A percentile compares a stretch with the other conserved stretches of the same genome.
phyloP scores from a whole-genome alignment of 495 filamentous ascomycete species.

The Parathielavia appendiculata region DNA sequence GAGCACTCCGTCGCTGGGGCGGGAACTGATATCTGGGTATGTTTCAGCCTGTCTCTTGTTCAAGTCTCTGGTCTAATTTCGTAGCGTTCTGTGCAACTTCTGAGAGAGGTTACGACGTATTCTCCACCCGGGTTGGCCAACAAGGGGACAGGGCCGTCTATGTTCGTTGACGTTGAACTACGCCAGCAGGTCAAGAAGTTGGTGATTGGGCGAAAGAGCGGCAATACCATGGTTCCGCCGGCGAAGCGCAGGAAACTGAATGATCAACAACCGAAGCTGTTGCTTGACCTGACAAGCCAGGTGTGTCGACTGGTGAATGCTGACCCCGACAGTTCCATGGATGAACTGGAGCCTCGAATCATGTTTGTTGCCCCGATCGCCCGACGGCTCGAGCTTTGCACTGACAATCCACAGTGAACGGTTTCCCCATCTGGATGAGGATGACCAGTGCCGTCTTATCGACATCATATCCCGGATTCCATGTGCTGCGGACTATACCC shows the following conservation, averaged over 20 bases:
- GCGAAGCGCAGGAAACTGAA: conserved; percentile 34
- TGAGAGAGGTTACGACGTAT: conserved; percentile 24
- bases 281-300: conserved; percentile 14
- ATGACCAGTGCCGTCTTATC: conserved; percentile 32
- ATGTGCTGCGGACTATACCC: conserved; percentile 35
- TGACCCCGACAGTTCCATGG: conserved; percentile 16
- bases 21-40: conserved; percentile 35
- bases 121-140: conserved; percentile 12
- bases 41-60: conserved; percentile 6
- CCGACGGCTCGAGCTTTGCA: neutral
- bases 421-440: conserved; percentile 28
- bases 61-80: conserved; percentile 18
- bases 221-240: conserved; percentile 22
- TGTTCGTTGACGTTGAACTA: conserved; percentile 30
- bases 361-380: conserved; percentile 25
- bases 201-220: conserved; percentile 1
- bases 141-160: conserved; percentile 17
- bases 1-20: conserved; percentile 21
- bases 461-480: conserved; percentile 33
- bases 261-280: conserved; percentile 8
- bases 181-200: conserved; percentile 27
- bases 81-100: conserved; percentile 34
- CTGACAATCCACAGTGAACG: conserved; percentile 20
- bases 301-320: conserved; percentile 24
- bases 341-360: conserved; percentile 20